Conservation (phyloP, 805 yeast species). For the Yamadazyma kitorensis region DNA sequence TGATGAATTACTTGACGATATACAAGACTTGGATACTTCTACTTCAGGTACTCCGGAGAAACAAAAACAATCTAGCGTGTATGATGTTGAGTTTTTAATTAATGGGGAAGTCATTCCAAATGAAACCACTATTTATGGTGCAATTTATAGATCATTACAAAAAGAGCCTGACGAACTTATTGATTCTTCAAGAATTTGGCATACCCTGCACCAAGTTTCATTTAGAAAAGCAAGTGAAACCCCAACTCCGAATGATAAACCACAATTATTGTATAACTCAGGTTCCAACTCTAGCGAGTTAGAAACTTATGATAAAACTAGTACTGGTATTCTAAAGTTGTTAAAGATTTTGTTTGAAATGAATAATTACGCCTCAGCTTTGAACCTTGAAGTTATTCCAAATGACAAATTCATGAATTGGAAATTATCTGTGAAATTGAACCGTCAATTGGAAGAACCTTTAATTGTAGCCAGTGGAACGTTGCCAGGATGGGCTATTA, state of each 20-base stretch:
- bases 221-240: conserved; percentile 2
- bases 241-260: conserved; percentile 3
- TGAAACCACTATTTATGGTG: conserved; percentile 76
- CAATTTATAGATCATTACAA: conserved; percentile 54
- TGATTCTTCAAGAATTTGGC: conserved; percentile 57
- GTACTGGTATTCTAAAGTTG: conserved; percentile 44
- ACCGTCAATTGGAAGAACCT: conserved; percentile 87
- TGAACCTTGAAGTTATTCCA: conserved; percentile 2
- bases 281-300: conserved; percentile 17
- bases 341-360: conserved; percentile 47
- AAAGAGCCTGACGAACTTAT: conserved; percentile 34
- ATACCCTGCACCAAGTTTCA: conserved; percentile 39
- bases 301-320: conserved; percentile 23
- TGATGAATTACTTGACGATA: conserved; percentile 11
- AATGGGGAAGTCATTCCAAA: conserved; percentile 57
- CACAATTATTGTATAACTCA: conserved; percentile 12
- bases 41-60: conserved; percentile 2
- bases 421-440: conserved; percentile 81
- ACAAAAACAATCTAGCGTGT: conserved; percentile 1
- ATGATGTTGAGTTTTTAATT: conserved; percentile 50
- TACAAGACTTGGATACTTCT: conserved; percentile 9
- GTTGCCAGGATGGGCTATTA: conserved; percentile 80
- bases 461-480: conserved; percentile 82
- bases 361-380: conserved; percentile 21
- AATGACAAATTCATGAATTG: conserved; percentile 57